Evolutionary conservation across 139 green algal genomes (phyloP), one percentile per base, ranked within the genome.

Genomic region (Chlamydomonas sp.): DNA sequence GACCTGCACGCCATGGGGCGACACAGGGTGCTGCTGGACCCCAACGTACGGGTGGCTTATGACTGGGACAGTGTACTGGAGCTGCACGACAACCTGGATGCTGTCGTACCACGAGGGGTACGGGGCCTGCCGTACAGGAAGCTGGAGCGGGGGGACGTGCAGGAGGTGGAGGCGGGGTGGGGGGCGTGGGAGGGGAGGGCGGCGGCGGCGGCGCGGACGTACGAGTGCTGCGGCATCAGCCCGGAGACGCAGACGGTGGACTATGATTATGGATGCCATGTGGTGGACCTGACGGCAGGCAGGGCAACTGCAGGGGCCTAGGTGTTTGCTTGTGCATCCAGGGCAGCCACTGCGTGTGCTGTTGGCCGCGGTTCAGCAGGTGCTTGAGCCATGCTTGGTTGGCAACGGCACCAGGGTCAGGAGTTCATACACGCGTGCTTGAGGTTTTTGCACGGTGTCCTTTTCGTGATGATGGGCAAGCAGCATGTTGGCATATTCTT

Each of bases 11-110:
- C 88, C 5, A 61, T 91, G 10, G 94, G 94, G 1, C 79, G 80
- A 2, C 17, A 77, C 31, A 82, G 88, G 20, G 86, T 95, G n/a
- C 72, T 96, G 61, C 73, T 96, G 58, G 94, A 96, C 78, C 94
- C 94, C 7, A 90, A 67, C 18, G 93, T 96, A 31, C 71, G 91
- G 4, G 61, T 93, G 78, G 77, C 89, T 0, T 96, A 94, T 79
- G 79, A 85, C 5, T 75, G 63, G 78, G 17, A 17, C 67, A 18
- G 49, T 1, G 77, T 17, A 4, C 0, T 10, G 8, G 14, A 63
- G 8, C 49, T 85, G 60, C 75, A 81, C 61, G 73, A 14, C 68
- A 76, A 80, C 6, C 61, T 68, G 12, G 61, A 66, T 7, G 0
- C 31, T 49, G 31, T 49, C 31, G 31, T 49, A 49, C 31, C 31